A percentile compares a stretch with the other conserved stretches of the same genome.
phyloP scores from a whole-genome alignment of 768 basidiomycete species.

The Lentinula edodes region DNA sequence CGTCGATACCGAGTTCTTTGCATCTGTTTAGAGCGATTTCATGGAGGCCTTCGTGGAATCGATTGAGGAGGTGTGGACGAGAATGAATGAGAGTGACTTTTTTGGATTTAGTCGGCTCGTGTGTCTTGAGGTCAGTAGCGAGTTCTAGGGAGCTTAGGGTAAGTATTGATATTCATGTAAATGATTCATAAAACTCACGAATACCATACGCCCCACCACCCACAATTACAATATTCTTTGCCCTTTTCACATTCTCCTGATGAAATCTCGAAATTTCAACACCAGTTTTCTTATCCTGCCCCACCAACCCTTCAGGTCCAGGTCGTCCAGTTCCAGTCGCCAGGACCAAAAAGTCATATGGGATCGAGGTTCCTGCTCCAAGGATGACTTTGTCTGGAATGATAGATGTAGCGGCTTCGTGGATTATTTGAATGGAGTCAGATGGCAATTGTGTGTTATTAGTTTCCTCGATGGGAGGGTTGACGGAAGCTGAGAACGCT shows the following conservation, averaged over 20 bases:
- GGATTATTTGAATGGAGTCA: slow-evolving; percentile 17
- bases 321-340: slow-evolving; percentile 26
- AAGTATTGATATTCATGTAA: not conserved
- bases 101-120: slow-evolving; percentile 30
- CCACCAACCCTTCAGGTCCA: slow-evolving; percentile 5
- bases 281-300: slow-evolving; percentile 18
- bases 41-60: slow-evolving; percentile 34
- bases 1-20: slow-evolving; percentile 28
- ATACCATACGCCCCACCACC: slow-evolving; percentile 60
- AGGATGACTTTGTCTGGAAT: slow-evolving; percentile 15
- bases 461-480: not conserved
- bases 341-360: slow-evolving; percentile 27
- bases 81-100: slow-evolving; percentile 44
- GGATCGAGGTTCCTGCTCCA: slow-evolving; percentile 16
- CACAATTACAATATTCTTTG: slow-evolving; percentile 40
- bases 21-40: slow-evolving; percentile 21
- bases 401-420: slow-evolving; percentile 14
- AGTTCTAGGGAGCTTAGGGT: slow-evolving; percentile 27
- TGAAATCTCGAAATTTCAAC: slow-evolving; percentile 18
- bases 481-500: slow-evolving; percentile 13
- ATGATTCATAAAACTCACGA: slow-evolving; percentile 27
- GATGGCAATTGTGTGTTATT: slow-evolving; percentile 8
- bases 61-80: slow-evolving; percentile 34
- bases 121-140: slow-evolving; percentile 37
- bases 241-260: slow-evolving; percentile 25